Conservation (phyloP, 2,329 filamentous ascomycete species). For the Colletotrichum tanaceti region DNA sequence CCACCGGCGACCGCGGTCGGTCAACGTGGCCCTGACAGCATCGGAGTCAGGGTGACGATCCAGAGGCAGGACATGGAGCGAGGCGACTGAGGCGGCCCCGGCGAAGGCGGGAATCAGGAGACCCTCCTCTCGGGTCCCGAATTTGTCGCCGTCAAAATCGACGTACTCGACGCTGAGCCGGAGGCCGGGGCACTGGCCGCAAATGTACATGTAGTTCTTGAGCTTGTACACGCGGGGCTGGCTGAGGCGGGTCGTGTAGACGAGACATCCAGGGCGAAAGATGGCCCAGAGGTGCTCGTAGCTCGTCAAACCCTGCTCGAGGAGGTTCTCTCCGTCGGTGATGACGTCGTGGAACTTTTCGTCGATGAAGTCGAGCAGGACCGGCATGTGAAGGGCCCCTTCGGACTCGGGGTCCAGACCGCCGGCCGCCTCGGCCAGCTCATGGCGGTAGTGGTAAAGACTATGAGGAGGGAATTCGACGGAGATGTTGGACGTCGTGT, state of each 20-base stretch:
- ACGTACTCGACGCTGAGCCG: slow-evolving; percentile 49
- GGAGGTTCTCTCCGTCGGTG: slow-evolving; percentile 60
- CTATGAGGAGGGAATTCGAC: slow-evolving; percentile 44
- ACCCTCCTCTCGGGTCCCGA: slow-evolving; percentile 53
- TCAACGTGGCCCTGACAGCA: slow-evolving; percentile 48
- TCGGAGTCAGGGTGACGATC: slow-evolving; percentile 55
- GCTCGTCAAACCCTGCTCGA: slow-evolving; percentile 63
- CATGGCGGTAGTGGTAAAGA: slow-evolving; percentile 46
- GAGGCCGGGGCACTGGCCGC: slow-evolving; percentile 49
- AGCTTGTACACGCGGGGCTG: slow-evolving; percentile 55
- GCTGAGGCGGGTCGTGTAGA: slow-evolving; percentile 54
- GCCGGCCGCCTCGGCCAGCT: slow-evolving; percentile 43
- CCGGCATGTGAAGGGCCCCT: slow-evolving; percentile 44
- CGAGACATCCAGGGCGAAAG: slow-evolving; percentile 58
- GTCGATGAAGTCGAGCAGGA: slow-evolving; percentile 60
- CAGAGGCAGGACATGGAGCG: slow-evolving; percentile 57
- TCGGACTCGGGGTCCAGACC: slow-evolving; percentile 43
- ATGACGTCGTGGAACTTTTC: slow-evolving; percentile 63
- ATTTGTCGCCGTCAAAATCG: slow-evolving; percentile 60
- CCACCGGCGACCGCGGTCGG: slow-evolving; percentile 57
- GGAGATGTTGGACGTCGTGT: slow-evolving; percentile 42
- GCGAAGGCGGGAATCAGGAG: slow-evolving; percentile 55
- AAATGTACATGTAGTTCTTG: slow-evolving; percentile 50
- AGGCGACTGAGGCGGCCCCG: slow-evolving; percentile 57
- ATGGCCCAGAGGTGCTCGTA: slow-evolving; percentile 66